These are phyloP conservation scores for Pestalotiopsis sp. DNA, from an alignment of 2,329 filamentous ascomycete species.

Conservation along the genomic window DNA sequence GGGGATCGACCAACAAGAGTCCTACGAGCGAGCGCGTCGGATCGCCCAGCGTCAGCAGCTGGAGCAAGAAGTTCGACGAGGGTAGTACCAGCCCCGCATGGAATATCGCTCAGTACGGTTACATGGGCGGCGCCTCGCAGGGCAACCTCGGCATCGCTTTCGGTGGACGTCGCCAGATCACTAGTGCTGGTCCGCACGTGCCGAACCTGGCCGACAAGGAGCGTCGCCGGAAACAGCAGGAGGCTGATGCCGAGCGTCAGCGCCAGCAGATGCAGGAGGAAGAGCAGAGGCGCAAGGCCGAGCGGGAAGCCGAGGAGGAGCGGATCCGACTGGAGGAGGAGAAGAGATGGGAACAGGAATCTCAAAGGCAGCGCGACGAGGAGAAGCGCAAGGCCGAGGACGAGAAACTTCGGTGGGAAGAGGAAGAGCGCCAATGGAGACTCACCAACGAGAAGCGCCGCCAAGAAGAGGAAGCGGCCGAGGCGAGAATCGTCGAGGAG, in stretches of 20 bases:
- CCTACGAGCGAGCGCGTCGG: constrained; percentile 45
- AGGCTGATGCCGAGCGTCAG: constrained; percentile 62
- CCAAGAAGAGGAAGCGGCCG: constrained; percentile 73
- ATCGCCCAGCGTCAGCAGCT: constrained; percentile 73
- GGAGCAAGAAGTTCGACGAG: constrained; percentile 87
- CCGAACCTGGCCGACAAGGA: constrained; percentile 86
- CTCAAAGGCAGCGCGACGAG: constrained; percentile 59
- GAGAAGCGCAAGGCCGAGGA: constrained; percentile 66
- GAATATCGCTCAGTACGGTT: constrained; percentile 98
- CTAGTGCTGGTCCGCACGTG: constrained; percentile 75
- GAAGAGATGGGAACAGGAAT: constrained; percentile 67
- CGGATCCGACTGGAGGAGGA: constrained; percentile 65
- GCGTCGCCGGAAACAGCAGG: constrained; percentile 59
- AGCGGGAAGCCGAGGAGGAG: constrained; percentile 62
- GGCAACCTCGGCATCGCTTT: constrained; percentile 94
- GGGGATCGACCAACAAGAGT: constrained; percentile 60
- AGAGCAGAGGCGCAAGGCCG: constrained; percentile 46
- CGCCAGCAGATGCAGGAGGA: constrained; percentile 57
- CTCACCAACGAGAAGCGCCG: constrained; percentile 72
- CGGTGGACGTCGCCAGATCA: constrained; percentile 90
- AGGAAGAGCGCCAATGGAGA: constrained; percentile 77
- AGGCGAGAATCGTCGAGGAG: constrained; percentile 68
- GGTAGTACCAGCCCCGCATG: constrained; percentile 83
- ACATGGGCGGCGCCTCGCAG: constrained; percentile 96
- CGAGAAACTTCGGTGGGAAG: constrained; percentile 75